Conservation (phyloP, 768 basidiomycete genomes). For the Favolaschia claudopus region DNA sequence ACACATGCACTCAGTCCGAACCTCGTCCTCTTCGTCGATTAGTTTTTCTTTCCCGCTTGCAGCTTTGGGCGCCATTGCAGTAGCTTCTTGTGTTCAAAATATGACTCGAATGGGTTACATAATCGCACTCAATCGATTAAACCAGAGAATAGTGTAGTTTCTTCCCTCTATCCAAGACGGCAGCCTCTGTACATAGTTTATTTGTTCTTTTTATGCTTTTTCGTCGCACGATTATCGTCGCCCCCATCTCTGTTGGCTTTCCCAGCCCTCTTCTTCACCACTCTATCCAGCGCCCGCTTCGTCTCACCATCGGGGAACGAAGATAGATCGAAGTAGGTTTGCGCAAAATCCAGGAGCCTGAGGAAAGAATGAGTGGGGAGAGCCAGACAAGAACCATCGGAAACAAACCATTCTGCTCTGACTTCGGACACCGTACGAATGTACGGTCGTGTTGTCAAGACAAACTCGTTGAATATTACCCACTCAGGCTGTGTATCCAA, state of each 20-base stretch:
- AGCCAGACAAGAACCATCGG: neutral
- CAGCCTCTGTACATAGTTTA: neutral
- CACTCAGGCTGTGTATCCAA: constrained; percentile 89
- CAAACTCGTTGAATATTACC: constrained; percentile 95
- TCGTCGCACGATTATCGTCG: constrained; percentile 37
- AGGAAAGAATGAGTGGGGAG: neutral
- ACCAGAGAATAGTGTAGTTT: neutral
- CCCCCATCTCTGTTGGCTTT: constrained; percentile 38
- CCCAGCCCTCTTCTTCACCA: constrained; percentile 60
- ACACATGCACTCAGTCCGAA: constrained; percentile 8
- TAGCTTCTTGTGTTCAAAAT: constrained; percentile 1
- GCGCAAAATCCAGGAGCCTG: constrained; percentile 71
- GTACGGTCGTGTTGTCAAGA: constrained; percentile 86
- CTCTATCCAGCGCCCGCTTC: constrained; percentile 67
- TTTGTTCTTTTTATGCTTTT: constrained; percentile 43
- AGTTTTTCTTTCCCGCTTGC: constrained; percentile 67
- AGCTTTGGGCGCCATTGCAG: constrained; percentile 72
- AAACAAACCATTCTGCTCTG: constrained; percentile 80
- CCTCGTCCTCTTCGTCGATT: constrained; percentile 78
- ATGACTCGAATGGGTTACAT: constrained; percentile 17
- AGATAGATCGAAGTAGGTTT: constrained; percentile 72
- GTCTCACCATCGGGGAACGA: constrained; percentile 75
- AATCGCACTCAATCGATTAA: too few species aligned
- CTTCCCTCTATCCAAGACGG: neutral
- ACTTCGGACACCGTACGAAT: constrained; percentile 93